These are phyloP conservation scores for Suillus hirtellus DNA, from an alignment of 768 basidiomycete genomes.

Conservation along the genomic window DNA sequence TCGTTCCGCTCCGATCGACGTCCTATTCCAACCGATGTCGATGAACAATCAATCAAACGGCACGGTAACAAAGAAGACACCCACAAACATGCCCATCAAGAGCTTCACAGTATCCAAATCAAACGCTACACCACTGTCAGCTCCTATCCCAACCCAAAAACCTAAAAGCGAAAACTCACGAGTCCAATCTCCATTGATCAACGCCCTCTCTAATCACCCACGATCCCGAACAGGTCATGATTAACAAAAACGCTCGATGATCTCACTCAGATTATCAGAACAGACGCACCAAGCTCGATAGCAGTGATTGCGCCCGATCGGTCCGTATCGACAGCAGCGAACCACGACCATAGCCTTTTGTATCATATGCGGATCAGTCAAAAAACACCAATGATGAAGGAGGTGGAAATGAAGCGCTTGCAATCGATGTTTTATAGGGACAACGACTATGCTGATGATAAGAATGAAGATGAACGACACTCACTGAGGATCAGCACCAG, in stretches of 20 bases:
- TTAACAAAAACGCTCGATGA: neutral
- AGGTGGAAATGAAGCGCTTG: neutral
- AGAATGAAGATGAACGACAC: slow-evolving; percentile 22
- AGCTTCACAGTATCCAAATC: slow-evolving; percentile 87
- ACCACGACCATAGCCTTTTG: slow-evolving; percentile 72
- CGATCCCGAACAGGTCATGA: neutral
- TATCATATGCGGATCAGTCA: slow-evolving; percentile 2
- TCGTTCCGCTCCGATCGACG: slow-evolving; percentile 72
- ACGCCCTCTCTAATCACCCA: slow-evolving; percentile 39
- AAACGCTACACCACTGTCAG: slow-evolving; percentile 50
- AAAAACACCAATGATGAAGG: neutral
- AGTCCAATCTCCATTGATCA: slow-evolving; percentile 71
- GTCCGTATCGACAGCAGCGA: slow-evolving; percentile 66
- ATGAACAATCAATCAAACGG: neutral
- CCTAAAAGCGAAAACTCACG: slow-evolving; percentile 47
- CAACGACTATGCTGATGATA: neutral
- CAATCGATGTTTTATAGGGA: neutral
- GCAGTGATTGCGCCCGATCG: slow-evolving; percentile 67
- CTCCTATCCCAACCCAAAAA: neutral
- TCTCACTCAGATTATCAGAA: neutral
- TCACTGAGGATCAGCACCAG: slow-evolving; percentile 77
- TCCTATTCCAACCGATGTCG: slow-evolving; percentile 41
- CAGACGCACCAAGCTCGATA: slow-evolving; percentile 61
- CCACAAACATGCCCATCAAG: slow-evolving; percentile 76
- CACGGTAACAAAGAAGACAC: slow-evolving; percentile 22